A percentile compares a stretch with the other conserved stretches of the same genome.
Conservation (phyloP, 106 monocot genomes). For the Alisma plantagoaquatica region DNA sequence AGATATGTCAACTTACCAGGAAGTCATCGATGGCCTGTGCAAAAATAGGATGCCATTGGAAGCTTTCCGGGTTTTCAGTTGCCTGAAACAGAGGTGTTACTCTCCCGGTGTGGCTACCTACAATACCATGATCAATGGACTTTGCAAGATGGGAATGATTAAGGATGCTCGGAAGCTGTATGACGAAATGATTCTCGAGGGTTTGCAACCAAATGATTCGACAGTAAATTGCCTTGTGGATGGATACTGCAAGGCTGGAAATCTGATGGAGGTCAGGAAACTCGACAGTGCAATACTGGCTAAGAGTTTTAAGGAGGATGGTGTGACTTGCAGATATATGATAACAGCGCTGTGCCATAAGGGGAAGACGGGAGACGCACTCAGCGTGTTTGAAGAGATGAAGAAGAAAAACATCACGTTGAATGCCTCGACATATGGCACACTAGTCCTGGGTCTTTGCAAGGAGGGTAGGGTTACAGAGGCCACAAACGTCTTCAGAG, state of each 20-base stretch:
- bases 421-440: constrained; percentile 16
- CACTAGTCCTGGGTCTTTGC: constrained; percentile 16
- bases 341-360: constrained; percentile 13
- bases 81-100: constrained; percentile 10
- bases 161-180: constrained; percentile 11
- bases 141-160: constrained; percentile 19
- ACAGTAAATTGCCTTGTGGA: constrained; percentile 12
- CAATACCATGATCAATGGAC: constrained; percentile 14
- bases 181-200: constrained; percentile 11
- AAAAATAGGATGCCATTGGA: neutral
- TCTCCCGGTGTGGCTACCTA: constrained; percentile 7
- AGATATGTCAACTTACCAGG: constrained; percentile 13
- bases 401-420: neutral
- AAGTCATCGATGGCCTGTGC: constrained; percentile 13
- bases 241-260: constrained; percentile 15
- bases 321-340: constrained; percentile 13
- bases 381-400: constrained; percentile 10
- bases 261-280: constrained; percentile 3
- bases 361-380: constrained; percentile 12
- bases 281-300: constrained; percentile 15
- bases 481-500: constrained; percentile 2
- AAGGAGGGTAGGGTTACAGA: constrained; percentile 2
- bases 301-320: constrained; percentile 5
- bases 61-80: constrained; percentile 9
- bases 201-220: constrained; percentile 4